phyloP scores from a whole-genome alignment of 2,329 filamentous ascomycete species.

The Ceratocystis papillata region DNA sequence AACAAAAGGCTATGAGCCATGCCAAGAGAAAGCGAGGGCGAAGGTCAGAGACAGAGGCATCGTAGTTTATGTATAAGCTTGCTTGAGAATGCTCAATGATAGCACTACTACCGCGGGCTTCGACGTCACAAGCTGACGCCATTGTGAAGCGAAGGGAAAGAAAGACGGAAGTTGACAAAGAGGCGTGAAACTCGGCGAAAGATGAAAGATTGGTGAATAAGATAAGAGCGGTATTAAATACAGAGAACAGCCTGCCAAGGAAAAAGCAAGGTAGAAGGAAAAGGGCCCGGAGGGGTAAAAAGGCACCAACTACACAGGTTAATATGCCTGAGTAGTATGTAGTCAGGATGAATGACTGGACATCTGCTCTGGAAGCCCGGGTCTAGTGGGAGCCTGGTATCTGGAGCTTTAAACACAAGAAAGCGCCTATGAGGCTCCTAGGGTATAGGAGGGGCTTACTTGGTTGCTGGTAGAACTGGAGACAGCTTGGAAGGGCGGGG shows the following conservation, averaged over 20 bases:
- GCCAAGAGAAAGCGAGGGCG: slow-evolving; percentile 26
- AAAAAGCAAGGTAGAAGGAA: not conserved
- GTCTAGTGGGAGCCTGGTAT: too few species aligned
- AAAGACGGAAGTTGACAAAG: not conserved
- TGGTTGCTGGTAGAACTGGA: too few species aligned
- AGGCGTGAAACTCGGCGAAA: not conserved
- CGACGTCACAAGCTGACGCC: slow-evolving; percentile 18
- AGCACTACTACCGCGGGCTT: slow-evolving; percentile 10
- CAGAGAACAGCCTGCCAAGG: not conserved
- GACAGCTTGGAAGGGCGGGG: too few species aligned
- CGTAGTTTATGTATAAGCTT: not conserved
- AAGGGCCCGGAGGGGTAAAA: not conserved
- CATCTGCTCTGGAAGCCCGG: not conserved
- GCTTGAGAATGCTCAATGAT: slow-evolving; percentile 10
- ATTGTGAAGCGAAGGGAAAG: slow-evolving; percentile 17
- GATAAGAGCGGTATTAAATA: not conserved
- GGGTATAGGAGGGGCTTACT: too few species aligned
- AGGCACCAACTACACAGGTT: not conserved
- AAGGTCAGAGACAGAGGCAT: slow-evolving; percentile 19
- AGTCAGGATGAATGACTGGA: not conserved
- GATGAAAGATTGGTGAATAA: not conserved
- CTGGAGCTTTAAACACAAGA: too few species aligned
- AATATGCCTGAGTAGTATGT: not conserved
- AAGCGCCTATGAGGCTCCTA: too few species aligned
- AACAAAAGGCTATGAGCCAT: slow-evolving; percentile 27